Percentiles rank a stretch among this genome's conserved stretches.
phyloP scores from a whole-genome alignment of 1,284 basidiomycete genomes.

The Leccinum cinnamomeum region DNA sequence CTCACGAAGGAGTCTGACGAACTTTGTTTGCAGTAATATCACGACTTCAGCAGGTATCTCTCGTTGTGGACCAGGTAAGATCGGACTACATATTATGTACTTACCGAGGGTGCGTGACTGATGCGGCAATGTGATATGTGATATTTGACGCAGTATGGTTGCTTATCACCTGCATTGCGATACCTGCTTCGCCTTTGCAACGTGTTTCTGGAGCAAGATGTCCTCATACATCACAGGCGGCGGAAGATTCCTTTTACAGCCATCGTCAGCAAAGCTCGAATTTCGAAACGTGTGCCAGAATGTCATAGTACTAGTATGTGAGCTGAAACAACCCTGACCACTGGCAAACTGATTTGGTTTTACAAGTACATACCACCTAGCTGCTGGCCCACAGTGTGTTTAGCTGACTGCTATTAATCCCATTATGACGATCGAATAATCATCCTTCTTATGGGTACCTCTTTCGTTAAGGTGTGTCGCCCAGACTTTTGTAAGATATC shows the following conservation, averaged over 20 bases:
- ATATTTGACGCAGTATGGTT: not conserved
- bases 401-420: not conserved
- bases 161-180: not conserved
- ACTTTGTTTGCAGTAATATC: conserved; percentile 57
- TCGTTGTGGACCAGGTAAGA: conserved; percentile 50
- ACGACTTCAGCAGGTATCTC: conserved; percentile 72
- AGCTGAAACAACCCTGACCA: not conserved
- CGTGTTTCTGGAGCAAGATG: conserved; percentile 3
- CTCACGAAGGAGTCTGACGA: conserved; percentile 17
- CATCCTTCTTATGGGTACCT: not conserved
- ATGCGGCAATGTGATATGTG: not conserved
- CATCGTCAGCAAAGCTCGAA: not conserved
- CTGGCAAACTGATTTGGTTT: not conserved
- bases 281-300: not conserved
- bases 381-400: not conserved
- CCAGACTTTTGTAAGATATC: not conserved
- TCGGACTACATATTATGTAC: not conserved
- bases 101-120: conserved; percentile 3
- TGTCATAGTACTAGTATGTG: not conserved
- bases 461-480: not conserved
- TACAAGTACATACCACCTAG: not conserved
- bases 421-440: not conserved
- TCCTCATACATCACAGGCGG: not conserved
- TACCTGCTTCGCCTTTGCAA: conserved; percentile 7
- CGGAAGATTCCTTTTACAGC: not conserved